Evolutionary conservation across 2,329 filamentous ascomycete genomes (phyloP).

Genomic region (Byssoonygena ceratinophila): DNA sequence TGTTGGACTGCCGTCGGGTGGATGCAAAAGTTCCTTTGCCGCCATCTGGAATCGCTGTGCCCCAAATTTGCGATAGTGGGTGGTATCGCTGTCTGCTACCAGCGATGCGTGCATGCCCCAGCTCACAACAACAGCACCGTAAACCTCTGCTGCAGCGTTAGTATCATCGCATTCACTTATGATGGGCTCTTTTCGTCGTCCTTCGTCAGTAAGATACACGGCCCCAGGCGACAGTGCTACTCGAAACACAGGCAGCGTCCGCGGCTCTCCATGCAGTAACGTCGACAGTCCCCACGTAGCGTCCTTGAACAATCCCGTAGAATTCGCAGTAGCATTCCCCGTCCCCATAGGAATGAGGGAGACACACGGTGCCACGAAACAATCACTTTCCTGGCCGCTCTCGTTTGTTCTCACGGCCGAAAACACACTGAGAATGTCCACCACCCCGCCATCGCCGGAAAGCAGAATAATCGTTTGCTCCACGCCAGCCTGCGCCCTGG

Average conservation of each 20-base stretch:
- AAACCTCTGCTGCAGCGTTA: slow-evolving; percentile 32
- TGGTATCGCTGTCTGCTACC: slow-evolving; percentile 82
- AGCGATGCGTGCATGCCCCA: slow-evolving; percentile 84
- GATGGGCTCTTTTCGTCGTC: slow-evolving; percentile 32
- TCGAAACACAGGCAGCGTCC: slow-evolving; percentile 51
- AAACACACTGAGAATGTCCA: slow-evolving; percentile 68
- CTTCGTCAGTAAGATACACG: slow-evolving; percentile 35
- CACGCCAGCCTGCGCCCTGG: slow-evolving; percentile 39
- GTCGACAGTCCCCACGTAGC: slow-evolving; percentile 42
- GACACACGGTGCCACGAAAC: slow-evolving; percentile 45
- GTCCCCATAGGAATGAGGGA: slow-evolving; percentile 45
- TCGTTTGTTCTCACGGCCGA: slow-evolving; percentile 21
- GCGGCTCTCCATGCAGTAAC: slow-evolving; percentile 48
- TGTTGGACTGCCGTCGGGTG: slow-evolving; percentile 41
- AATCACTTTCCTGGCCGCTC: slow-evolving; percentile 15
- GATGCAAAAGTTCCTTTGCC: slow-evolving; percentile 61
- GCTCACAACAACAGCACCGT: slow-evolving; percentile 75
- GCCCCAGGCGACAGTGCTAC: slow-evolving; percentile 53
- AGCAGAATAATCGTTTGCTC: slow-evolving; percentile 61
- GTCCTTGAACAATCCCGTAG: slow-evolving; percentile 25
- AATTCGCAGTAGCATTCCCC: slow-evolving; percentile 38
- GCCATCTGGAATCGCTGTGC: slow-evolving; percentile 74
- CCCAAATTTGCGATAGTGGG: slow-evolving; percentile 66
- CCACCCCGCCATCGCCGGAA: slow-evolving; percentile 76
- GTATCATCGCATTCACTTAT: slow-evolving; percentile 4